Conservation (phyloP, 2,329 filamentous ascomycete species). For the Nothophoma quercina region DNA sequence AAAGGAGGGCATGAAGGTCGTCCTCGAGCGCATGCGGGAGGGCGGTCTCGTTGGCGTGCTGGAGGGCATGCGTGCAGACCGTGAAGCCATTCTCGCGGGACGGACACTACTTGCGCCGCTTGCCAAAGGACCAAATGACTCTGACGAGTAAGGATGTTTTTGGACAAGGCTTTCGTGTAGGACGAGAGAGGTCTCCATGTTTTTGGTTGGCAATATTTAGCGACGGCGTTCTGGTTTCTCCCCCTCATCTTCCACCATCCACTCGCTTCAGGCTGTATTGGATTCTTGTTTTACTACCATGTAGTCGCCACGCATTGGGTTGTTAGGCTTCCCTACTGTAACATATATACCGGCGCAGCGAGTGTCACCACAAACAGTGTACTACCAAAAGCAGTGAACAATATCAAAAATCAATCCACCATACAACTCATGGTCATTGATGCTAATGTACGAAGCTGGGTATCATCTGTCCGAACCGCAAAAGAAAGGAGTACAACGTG, state of each 20-base stretch:
- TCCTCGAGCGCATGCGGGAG: conserved; percentile 73
- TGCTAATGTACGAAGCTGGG: conserved; percentile 1
- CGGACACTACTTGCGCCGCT: conserved; percentile 25
- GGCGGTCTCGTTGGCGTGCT: conserved; percentile 74
- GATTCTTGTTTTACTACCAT: conserved; percentile 32
- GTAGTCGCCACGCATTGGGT: too few species aligned
- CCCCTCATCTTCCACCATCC: conserved; percentile 19
- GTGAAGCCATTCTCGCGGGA: conserved; percentile 51
- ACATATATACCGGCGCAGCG: not conserved
- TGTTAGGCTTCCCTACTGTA: conserved; percentile 8
- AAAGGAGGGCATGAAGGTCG: conserved; percentile 82
- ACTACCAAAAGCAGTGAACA: not conserved
- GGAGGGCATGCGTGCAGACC: conserved; percentile 72
- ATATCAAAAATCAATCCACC: not conserved
- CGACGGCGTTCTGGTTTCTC: conserved; percentile 36
- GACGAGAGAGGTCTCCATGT: too few species aligned
- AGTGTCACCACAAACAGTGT: too few species aligned
- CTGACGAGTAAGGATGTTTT: conserved; percentile 23
- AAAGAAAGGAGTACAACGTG: not conserved
- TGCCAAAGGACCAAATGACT: conserved; percentile 15
- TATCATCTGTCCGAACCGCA: conserved; percentile 11
- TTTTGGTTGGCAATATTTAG: conserved; percentile 34
- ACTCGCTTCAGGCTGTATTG: conserved; percentile 18
- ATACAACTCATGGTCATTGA: not conserved
- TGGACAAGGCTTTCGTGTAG: conserved; percentile 1